These are phyloP conservation scores for Magnaporthiopsis incrustans DNA, from an alignment of 2,329 filamentous ascomycete genomes.

Conservation along the genomic window DNA sequence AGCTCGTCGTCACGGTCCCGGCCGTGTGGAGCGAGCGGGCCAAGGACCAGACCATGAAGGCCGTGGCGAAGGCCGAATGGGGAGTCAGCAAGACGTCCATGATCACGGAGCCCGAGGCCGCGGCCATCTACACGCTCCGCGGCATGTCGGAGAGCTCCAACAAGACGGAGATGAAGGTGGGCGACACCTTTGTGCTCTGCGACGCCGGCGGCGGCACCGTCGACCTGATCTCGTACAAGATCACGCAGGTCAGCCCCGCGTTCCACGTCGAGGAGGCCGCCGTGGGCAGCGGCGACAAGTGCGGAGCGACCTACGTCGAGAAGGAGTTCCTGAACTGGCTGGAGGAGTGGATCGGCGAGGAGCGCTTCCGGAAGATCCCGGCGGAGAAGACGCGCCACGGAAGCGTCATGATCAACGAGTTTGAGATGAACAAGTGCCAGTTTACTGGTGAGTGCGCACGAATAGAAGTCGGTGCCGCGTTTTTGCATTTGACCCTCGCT, in stretches of 20 bases:
- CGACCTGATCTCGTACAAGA: constrained; percentile 45
- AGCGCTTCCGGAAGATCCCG: constrained; percentile 10
- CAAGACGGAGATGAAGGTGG: constrained; percentile 13
- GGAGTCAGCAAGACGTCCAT: constrained; percentile 25
- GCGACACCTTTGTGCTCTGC: constrained; percentile 19
- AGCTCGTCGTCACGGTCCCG: constrained; percentile 33
- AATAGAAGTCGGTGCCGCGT: no score
- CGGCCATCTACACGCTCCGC: constrained; percentile 31
- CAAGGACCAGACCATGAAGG: constrained; percentile 24
- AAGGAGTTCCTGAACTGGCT: constrained; percentile 13
- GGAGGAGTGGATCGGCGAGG: constrained; percentile 10
- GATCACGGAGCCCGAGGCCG: constrained; percentile 37
- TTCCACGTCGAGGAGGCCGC: constrained; percentile 1
- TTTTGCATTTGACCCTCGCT: no score
- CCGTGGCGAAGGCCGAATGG: constrained; percentile 26
- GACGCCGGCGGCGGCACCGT: constrained; percentile 25
- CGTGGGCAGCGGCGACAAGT: constrained; percentile 12
- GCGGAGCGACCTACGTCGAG: constrained; percentile 12
- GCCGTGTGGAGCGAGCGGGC: constrained; percentile 37
- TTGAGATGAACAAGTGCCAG: constrained; percentile 9
- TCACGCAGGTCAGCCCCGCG: constrained; percentile 32
- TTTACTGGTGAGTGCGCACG: constrained; percentile 8
- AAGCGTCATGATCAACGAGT: constrained; percentile 10
- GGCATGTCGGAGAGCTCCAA: constrained; percentile 7
- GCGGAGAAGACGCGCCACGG: constrained; percentile 8